A percentile compares a stretch with the other conserved stretches of the same genome.
phyloP scores from a whole-genome alignment of 148 eudicot genomes.

The Spergularia marina region DNA sequence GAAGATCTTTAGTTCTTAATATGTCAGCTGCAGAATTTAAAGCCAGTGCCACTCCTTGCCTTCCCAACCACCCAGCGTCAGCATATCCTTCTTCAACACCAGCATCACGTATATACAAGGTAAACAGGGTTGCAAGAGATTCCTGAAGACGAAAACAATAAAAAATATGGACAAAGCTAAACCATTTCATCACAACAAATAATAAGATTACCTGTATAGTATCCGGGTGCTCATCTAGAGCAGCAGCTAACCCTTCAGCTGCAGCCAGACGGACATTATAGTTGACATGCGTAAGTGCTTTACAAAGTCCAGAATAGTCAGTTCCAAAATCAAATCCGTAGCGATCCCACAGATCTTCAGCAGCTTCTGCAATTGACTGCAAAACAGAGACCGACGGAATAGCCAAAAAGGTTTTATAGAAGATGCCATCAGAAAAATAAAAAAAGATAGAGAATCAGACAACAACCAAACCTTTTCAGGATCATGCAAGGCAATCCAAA shows the following conservation, averaged over 20 bases:
- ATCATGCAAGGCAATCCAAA: conserved; percentile 97
- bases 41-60: conserved; percentile 95
- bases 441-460: conserved; percentile 1
- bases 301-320: conserved; percentile 79
- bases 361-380: conserved; percentile 86
- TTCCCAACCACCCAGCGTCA: conserved; percentile 89
- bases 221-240: conserved; percentile 90
- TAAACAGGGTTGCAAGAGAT: conserved; percentile 77
- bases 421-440: not conserved
- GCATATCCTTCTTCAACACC: conserved; percentile 55
- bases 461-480: conserved; percentile 69
- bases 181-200: not conserved
- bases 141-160: conserved; percentile 47
- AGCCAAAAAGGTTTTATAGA: not conserved
- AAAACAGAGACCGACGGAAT: not conserved
- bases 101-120: conserved; percentile 76
- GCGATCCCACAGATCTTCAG: conserved; percentile 96
- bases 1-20: conserved; percentile 91
- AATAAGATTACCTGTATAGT: conserved; percentile 63
- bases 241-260: conserved; percentile 92
- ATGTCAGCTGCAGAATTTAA: conserved; percentile 87
- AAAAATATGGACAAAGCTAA: conserved; percentile 16
- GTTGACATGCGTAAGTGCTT: conserved; percentile 78
- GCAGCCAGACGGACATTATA: conserved; percentile 88
- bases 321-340: conserved; percentile 78